Conservation (phyloP, 192 early-diverging fungal genomes). For the Thoreauomyces humboldtii region DNA sequence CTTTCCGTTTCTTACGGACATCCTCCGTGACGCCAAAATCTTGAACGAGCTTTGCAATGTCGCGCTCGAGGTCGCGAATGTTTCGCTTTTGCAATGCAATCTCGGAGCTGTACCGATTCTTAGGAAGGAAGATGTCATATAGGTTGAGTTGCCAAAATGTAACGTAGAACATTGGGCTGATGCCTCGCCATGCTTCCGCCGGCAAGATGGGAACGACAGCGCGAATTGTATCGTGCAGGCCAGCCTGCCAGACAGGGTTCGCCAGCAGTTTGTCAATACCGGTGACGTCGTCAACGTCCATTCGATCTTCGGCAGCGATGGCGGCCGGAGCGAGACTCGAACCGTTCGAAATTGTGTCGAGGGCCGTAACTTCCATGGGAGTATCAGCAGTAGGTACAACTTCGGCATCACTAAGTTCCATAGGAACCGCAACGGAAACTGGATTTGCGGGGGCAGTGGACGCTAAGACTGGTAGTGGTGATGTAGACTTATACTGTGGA, state of each 20-base stretch:
- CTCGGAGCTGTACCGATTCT: conserved; percentile 57
- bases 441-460: too few species aligned
- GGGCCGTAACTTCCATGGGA: background rate
- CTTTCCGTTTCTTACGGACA: conserved; percentile 20
- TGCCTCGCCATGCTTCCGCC: conserved; percentile 37
- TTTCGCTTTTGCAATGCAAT: conserved; percentile 49
- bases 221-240: conserved; percentile 23
- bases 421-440: too few species aligned
- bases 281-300: conserved; percentile 32
- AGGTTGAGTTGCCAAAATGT: conserved; percentile 78
- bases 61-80: conserved; percentile 36
- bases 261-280: background rate
- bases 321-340: background rate
- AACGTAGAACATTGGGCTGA: conserved; percentile 65
- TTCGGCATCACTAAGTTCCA: too few species aligned
- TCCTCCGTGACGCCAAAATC: background rate
- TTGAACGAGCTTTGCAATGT: conserved; percentile 25
- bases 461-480: too few species aligned
- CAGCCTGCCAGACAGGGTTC: conserved; percentile 39
- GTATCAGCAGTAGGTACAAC: too few species aligned
- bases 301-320: conserved; percentile 7
- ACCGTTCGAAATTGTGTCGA: background rate
- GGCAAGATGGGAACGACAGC: conserved; percentile 21
- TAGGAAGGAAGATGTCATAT: conserved; percentile 71
- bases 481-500: too few species aligned